Conservation (phyloP, 192 early-diverging fungal genomes). For the Kickxella alabastrina region DNA sequence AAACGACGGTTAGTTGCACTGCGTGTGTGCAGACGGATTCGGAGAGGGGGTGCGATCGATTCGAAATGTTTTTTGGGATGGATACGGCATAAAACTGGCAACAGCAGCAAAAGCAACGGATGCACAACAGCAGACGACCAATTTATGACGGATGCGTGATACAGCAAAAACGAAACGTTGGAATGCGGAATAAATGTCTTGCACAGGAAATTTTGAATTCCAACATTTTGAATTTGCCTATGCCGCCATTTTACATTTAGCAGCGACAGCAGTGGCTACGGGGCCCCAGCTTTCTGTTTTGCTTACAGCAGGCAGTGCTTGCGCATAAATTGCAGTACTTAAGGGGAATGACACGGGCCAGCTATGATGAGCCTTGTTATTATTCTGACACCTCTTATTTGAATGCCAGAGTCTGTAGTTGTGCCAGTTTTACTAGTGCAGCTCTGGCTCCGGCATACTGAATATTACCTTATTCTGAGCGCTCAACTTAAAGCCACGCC, state of each 20-base stretch:
- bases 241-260: too few relatives aligned
- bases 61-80: constrained; percentile 4
- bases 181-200: too few relatives aligned
- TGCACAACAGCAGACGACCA: background rate
- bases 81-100: background rate
- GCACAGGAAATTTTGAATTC: too few relatives aligned
- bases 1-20: background rate
- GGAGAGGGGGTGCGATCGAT: constrained; percentile 1
- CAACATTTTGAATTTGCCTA: too few relatives aligned
- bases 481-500: constrained; percentile 3
- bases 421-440: background rate
- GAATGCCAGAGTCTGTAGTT: constrained; percentile 26
- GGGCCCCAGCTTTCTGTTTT: too few relatives aligned
- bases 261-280: background rate
- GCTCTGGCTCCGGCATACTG: constrained; percentile 22
- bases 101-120: background rate
- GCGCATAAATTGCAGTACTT: background rate
- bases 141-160: constrained; percentile 7
- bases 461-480: constrained; percentile 36
- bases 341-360: background rate
- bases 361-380: constrained; percentile 48
- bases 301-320: background rate
- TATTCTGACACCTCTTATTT: constrained; percentile 60
- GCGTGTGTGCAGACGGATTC: background rate
- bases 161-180: background rate